A percentile compares a stretch with the other conserved stretches of the same genome.
Conservation (phyloP, 257 asterid species). For the Leonotis leonurus region DNA sequence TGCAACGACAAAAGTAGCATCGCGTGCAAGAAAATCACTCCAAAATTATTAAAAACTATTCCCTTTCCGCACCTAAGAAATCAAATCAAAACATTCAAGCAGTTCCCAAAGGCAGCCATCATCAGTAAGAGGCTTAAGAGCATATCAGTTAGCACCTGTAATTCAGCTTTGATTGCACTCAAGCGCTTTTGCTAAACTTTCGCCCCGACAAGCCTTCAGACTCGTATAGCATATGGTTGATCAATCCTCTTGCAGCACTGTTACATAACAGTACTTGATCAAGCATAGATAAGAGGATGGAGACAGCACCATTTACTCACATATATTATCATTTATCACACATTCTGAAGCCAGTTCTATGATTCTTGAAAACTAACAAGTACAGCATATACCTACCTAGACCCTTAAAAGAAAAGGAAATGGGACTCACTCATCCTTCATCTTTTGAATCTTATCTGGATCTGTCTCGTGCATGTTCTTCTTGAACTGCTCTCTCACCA, state of each 20-base stretch:
- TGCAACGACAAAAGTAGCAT: background rate
- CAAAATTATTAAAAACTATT: background rate
- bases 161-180: constrained; percentile 12
- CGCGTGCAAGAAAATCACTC: background rate
- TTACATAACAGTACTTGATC: constrained; percentile 11
- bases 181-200: constrained; percentile 51
- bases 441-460: constrained; percentile 73
- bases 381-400: background rate
- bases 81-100: background rate
- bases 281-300: background rate
- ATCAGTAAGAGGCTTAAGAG: no score
- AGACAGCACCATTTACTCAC: background rate
- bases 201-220: constrained; percentile 65
- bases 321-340: background rate
- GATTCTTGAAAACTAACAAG: no score
- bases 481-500: constrained; percentile 87
- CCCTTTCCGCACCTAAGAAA: background rate
- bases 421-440: constrained; percentile 77
- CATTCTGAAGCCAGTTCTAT: background rate
- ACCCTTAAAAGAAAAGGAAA: background rate
- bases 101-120: background rate
- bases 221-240: constrained; percentile 87
- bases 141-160: background rate
- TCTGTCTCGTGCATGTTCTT: constrained; percentile 81
- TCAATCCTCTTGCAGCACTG: constrained; percentile 93